A percentile compares a stretch with the other conserved stretches of the same genome.
phyloP scores from a whole-genome alignment of 202 grass and related monocot genomes.

The Bolboschoenoplectus hybrid region DNA sequence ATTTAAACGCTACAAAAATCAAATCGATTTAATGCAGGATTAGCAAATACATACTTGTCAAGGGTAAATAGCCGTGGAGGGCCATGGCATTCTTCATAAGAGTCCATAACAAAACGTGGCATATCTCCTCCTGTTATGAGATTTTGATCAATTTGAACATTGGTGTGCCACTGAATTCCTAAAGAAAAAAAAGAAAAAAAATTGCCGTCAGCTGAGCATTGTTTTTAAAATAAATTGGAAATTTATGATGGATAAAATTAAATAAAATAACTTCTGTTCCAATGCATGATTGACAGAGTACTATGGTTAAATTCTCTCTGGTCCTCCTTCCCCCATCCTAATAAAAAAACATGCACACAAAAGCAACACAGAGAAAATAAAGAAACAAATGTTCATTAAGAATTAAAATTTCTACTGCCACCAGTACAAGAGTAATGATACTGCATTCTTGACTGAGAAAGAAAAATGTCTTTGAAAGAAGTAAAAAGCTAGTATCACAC shows the following conservation, averaged over 20 bases:
- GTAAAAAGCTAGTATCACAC: slow-evolving; percentile 22
- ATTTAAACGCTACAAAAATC: not conserved
- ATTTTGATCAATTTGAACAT: slow-evolving; percentile 86
- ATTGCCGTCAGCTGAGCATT: not conserved
- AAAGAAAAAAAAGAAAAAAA: slow-evolving; percentile 34
- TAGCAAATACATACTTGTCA: slow-evolving; percentile 72
- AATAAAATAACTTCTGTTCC: not conserved
- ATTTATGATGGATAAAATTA: not conserved
- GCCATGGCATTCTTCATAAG: slow-evolving; percentile 93
- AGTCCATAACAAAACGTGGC: slow-evolving; percentile 97
- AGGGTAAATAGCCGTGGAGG: slow-evolving; percentile 85
- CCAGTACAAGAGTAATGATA: not conserved
- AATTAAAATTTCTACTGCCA: not conserved
- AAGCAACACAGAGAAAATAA: not conserved
- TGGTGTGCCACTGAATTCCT: slow-evolving; percentile 78
- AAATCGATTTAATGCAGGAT: not conserved
- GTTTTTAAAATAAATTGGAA: not conserved
- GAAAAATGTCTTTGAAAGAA: slow-evolving; percentile 9
- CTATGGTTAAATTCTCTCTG: not conserved
- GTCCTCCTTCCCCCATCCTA: too few species aligned
- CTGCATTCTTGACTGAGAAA: not conserved
- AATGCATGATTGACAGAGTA: not conserved
- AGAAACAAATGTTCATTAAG: not conserved
- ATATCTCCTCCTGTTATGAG: slow-evolving; percentile 94
- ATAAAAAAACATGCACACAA: not conserved